Conservation (phyloP, 164 flowering plant species). For the Cinnamomum micranthum region DNA sequence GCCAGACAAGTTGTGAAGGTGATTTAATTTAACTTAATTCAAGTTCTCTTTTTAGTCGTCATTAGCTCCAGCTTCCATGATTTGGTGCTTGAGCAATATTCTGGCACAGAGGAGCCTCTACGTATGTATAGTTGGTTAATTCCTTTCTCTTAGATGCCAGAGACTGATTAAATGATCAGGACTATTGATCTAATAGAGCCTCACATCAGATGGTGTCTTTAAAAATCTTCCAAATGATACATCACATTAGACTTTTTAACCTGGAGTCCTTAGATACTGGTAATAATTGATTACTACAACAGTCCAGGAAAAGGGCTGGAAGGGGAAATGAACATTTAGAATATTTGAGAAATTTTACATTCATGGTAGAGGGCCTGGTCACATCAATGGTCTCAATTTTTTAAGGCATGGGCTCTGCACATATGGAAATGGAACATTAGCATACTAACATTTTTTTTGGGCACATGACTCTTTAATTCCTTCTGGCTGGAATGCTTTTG, state of each 20-base stretch:
- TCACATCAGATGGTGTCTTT: background rate
- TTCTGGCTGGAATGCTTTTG: background rate
- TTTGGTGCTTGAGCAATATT: background rate
- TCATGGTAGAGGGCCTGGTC: too few species aligned
- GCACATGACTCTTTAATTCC: too few species aligned
- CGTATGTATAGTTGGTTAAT: background rate
- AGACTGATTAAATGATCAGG: background rate
- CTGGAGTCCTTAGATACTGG: background rate
- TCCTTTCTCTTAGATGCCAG: background rate
- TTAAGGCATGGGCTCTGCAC: too few species aligned
- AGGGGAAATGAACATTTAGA: too few species aligned
- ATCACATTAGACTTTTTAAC: background rate
- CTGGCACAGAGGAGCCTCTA: background rate
- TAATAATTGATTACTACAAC: too few species aligned
- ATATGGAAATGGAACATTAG: too few species aligned
- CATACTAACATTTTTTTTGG: too few species aligned
- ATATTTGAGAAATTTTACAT: too few species aligned
- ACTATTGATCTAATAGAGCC: background rate
- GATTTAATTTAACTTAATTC: background rate
- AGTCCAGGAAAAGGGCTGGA: too few species aligned
- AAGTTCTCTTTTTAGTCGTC: background rate
- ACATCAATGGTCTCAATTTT: too few species aligned
- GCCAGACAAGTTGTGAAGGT: conserved; percentile 91
- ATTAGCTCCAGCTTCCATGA: background rate
- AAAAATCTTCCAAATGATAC: background rate